Evolutionary conservation across 2,329 filamentous ascomycete species (phyloP), one percentile per base, ranked within the genome.

Genomic region (Diaporthe ampelina): DNA sequence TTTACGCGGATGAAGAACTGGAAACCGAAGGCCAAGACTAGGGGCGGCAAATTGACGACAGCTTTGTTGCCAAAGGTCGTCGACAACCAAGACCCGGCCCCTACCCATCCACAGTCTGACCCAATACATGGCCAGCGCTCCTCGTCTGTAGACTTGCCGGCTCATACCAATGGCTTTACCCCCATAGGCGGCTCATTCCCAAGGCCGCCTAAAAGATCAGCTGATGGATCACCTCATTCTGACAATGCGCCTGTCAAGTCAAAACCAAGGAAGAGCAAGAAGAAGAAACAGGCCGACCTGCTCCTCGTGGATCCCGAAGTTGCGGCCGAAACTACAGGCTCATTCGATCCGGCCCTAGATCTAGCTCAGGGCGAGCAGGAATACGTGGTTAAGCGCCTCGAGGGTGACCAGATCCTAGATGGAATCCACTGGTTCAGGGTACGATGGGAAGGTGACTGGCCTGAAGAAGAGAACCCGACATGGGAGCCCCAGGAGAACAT

Each of bases 401-500:
- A 87, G 74, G 85, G 79, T n/a, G 81, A 86, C 73, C 80, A 81
- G 21, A 68, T 84, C 6, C 79, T 83, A 54, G 80, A 86, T 5
- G 81, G 84, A 1, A 81, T 85, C 1, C 85, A 86, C 4, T 85
- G 84, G 73, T 91, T 88, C 79, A 82, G 86, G 40, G 88, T 91
- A 0, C 85, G 86, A 9, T 91, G 89, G 89, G 86, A 85, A 58
- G 89, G 89, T 10, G 80, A 89, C 74, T 91, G 89, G 89, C 88
- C 89, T 0, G 80, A 84, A 0, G 86, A 86, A 11, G 85, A 90
- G 78, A 90, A 91, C 72, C 88, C 88, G 0, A 88, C 89, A 0
- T 91, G 89, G 89, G 89, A 91, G 77, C 89, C 89, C 0, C 85
- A 87, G 76, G 84, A 84, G 4, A 89, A 90, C 70, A 84, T 91